Conservation (phyloP, 768 basidiomycete genomes). For the Chalciporus sphaerocephalus region DNA sequence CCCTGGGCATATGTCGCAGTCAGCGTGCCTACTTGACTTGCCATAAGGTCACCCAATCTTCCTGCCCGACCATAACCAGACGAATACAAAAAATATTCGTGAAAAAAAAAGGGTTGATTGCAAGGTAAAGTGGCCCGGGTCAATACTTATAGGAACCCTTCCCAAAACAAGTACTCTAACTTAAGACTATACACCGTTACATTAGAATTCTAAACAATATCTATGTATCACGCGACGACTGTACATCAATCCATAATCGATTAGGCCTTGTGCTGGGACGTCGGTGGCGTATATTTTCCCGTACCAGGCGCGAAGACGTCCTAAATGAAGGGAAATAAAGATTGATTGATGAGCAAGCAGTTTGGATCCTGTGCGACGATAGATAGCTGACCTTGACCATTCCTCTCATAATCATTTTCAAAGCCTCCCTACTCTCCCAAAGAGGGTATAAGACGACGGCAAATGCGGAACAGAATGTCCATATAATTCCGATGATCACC, state of each 20-base stretch:
- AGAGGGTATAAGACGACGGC: constrained; percentile 82
- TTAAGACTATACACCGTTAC: no score
- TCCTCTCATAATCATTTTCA: constrained; percentile 55
- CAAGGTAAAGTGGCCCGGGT: no score
- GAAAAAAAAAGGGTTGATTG: no score
- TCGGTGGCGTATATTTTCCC: constrained; percentile 33
- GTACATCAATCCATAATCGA: no score
- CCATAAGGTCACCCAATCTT: no score
- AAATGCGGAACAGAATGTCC: constrained; percentile 75
- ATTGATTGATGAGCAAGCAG: constrained; percentile 1
- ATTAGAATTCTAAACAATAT: no score
- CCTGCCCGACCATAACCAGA: no score
- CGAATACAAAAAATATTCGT: no score
- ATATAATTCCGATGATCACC: constrained; percentile 78
- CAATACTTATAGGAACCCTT: no score
- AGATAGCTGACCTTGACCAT: constrained; percentile 53
- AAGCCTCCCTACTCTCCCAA: constrained; percentile 72
- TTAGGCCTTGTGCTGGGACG: neutral
- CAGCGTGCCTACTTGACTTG: no score
- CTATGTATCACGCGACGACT: neutral
- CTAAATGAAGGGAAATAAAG: constrained; percentile 21
- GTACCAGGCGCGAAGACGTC: constrained; percentile 40
- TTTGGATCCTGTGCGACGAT: neutral
- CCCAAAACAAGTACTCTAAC: no score
- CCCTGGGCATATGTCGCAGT: no score